Percentiles rank a stretch among this genome's conserved stretches.
phyloP scores from a whole-genome alignment of 2,329 filamentous ascomycete genomes.

The Cucurbitaria berberidis region DNA sequence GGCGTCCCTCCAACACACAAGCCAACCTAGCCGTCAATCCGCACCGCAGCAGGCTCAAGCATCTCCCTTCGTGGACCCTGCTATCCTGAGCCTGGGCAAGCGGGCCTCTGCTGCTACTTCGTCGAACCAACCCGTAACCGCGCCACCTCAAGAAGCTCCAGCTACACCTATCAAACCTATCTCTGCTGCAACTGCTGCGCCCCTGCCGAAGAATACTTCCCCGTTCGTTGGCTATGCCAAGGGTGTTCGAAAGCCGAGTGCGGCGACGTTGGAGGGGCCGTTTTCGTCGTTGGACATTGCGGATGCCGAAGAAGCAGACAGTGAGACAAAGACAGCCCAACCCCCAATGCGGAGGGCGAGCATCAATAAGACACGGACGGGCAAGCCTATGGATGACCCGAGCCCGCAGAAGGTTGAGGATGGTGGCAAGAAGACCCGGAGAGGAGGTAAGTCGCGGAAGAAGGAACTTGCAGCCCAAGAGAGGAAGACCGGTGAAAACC shows the following conservation, averaged over 20 bases:
- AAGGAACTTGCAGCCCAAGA: constrained; percentile 54
- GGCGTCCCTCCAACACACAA: constrained; percentile 17
- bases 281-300: constrained; percentile 50
- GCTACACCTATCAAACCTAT: constrained; percentile 53
- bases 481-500: constrained; percentile 39
- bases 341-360: constrained; percentile 41
- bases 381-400: constrained; percentile 49
- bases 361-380: constrained; percentile 49
- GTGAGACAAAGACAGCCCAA: constrained; percentile 38
- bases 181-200: constrained; percentile 41
- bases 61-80: constrained; percentile 74
- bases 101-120: constrained; percentile 37
- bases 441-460: constrained; percentile 53
- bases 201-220: constrained; percentile 46
- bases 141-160: constrained; percentile 46
- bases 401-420: constrained; percentile 41
- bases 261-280: constrained; percentile 48
- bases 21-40: constrained; percentile 16
- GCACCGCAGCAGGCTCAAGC: constrained; percentile 29
- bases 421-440: constrained; percentile 54
- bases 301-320: constrained; percentile 48
- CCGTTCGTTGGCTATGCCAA: constrained; percentile 46
- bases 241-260: constrained; percentile 43
- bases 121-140: constrained; percentile 22
- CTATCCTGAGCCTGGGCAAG: constrained; percentile 73